Evolutionary conservation across 331 rosid genomes (phyloP).

Genomic region (Rosa hybrid): DNA sequence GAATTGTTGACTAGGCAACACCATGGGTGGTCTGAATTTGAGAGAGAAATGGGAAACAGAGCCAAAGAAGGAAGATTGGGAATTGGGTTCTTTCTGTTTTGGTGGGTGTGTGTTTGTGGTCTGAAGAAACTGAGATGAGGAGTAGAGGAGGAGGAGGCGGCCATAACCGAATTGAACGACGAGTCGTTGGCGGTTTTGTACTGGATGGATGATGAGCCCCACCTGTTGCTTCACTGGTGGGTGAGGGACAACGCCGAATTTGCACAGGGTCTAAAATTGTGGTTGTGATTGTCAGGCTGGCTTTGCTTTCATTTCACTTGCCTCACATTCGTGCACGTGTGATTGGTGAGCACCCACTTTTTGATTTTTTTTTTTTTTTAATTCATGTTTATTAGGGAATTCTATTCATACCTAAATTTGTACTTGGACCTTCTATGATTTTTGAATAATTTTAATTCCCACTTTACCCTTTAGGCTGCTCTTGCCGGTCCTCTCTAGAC

Average conservation of each 20-base stretch:
- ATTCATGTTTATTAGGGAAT: too few relatives aligned
- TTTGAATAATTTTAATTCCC: too few relatives aligned
- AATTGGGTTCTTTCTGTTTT: neutral
- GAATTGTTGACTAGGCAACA: neutral
- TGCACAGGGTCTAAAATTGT: neutral
- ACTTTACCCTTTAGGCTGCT: too few relatives aligned
- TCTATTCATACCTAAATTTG: too few relatives aligned
- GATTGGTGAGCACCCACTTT: too few relatives aligned
- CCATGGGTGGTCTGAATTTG: neutral
- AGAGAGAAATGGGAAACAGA: neutral
- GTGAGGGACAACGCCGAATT: neutral
- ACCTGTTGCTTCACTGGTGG: neutral
- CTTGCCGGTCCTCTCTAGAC: too few relatives aligned
- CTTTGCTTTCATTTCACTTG: too few relatives aligned
- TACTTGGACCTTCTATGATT: too few relatives aligned
- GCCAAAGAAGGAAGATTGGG: neutral
- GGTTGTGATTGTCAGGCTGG: neutral
- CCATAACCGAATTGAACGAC: neutral
- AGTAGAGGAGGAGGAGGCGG: neutral
- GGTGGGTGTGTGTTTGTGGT: neutral
- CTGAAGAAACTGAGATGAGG: neutral
- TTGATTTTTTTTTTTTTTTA: too few relatives aligned
- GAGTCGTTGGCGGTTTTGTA: conserved; percentile 4
- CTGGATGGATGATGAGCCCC: neutral
- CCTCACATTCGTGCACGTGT: too few relatives aligned